Base-by-base conservation (phyloP, 2,329 filamentous ascomycete species). In the Nigrospora osmanthi region DNA sequence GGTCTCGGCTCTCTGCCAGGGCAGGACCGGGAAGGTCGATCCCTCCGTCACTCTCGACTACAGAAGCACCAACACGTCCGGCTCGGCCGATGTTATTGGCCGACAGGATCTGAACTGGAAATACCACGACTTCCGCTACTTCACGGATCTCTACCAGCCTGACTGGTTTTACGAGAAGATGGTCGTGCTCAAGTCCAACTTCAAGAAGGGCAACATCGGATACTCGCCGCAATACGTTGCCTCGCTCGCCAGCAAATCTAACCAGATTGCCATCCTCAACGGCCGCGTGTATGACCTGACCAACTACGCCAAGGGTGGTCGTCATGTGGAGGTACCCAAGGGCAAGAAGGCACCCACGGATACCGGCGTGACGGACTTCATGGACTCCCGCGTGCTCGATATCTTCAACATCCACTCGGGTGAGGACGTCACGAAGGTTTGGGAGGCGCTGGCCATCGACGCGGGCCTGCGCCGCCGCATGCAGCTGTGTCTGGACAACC, bases 91-190 rank as follows among this genome's bases (percentile, higher is more conserved):
- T 17, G 70, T 86, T 19, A 76, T 89, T 34, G 30, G 31, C 61
- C 81, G 75, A 57, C 71, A 66, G 30, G 73, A 76, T 4, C 90
- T 97, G 58, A 95, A 96, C 58, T 71, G 81, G 17, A 70, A 78
- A 50, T 98, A 94, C 61, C 93, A 98, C 59, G 93, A 98, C 62
- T 98, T 98, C 78, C 82, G 93, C 47, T 81, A 77, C 59, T 89
- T 80, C 59, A 88, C 78, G 32, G 88, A 89, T 52, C 87, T 95
- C 59, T 84, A 78, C 42, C 83, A 90, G 11, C 81, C 84, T 2
- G 89, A 95, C 60, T 98, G 93, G 93, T 97, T 91, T 68, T 84
- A 76, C 46, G 88, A 98, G 67, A 83, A 90, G 62, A 89, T 96
- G 77, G 74, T 82, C 31, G 80, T 82, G 62, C 70, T 98, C 43